Evolutionary conservation across 2,329 filamentous ascomycete species (phyloP), one percentile per base, ranked within the genome.

Genomic region (Colletotrichum tabaci): DNA sequence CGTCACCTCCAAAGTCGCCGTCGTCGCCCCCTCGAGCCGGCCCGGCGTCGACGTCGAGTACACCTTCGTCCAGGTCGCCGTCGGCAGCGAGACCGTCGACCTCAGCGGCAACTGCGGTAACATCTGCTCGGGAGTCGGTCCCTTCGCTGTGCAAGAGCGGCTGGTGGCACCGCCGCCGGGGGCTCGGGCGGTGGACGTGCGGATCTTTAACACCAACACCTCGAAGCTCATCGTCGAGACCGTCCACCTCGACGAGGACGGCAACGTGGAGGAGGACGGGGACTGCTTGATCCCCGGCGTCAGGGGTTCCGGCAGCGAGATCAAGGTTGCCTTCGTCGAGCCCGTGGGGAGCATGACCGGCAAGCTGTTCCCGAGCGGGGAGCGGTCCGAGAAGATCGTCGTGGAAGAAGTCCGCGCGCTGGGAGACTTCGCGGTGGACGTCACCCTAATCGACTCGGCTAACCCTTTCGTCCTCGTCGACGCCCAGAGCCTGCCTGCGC

Each of bases 201-300:
- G 86, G 72, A 87, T 92, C 7, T 87, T 85, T 74, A 92, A 92
- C 77, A 92, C 88, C 10, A 92, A 92, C 74, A 92, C 90, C 0
- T 81, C 81, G 0, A 88, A 89, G 62, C 77, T 87, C 15, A 87
- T 92, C 26, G 79, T 87, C 16, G 84, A 88, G 4, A 87, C 85
- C 0, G 89, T 92, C 61, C 77, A 84, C 0, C 79, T 90, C 5
- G 77, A 82, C 2, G 81, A 82, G 1, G 82, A 82, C 0, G 84
- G 89, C 21, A 83, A 86, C 2, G 84, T 84, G 2, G 81, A 84
- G 8, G 80, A 82, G 15, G 79, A 81, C 3, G 90, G 89, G 0
- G 81, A 86, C 18, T 90, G 87, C 74, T 77, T 78, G 0, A 90
- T 92, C 21, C 89, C 90, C 42, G 90, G 90, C 0, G 90, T 92